Base-by-base conservation (phyloP, 2,329 filamentous ascomycete species). In the Rhynchosporium secalis region DNA sequence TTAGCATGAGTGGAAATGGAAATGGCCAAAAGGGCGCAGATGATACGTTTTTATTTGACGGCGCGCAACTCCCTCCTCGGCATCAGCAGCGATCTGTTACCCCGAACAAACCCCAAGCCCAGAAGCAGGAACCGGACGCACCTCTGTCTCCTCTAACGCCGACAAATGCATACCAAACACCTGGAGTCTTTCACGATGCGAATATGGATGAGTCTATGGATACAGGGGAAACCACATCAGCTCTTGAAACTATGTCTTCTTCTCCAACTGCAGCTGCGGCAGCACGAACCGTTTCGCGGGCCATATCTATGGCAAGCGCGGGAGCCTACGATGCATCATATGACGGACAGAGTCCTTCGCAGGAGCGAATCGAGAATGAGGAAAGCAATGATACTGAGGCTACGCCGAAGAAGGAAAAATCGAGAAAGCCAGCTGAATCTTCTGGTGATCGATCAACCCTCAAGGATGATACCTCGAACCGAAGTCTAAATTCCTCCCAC, bases 31-130 rank as follows among this genome's bases (percentile, higher is more conserved):
- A 69, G 15, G 83, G 79, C 54, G 72, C 78, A 60, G 84, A 87
- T 75, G 85, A 87, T 72, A 85, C 83, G 29, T 87, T 80, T 69
- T 74, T 86, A 54, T 86, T 86, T 69, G 84, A 86, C 69, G 73
- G 64, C 47, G 63, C 62, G 40, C 62, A 62, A 55, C 45, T 62
- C 8, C 41, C 47, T 31, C 36, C 41, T 49, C 47, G 29, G 54
- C 15, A 52, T 28, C 33, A 51, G n/a, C 12, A 46, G 15, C 36
- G 46, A 51, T 46, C 61, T 47, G 49, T 41, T n/a, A 56, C 60
- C 46, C 48, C 58, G 13, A 56, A n/a, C 13, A 56, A 56, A 46
- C 29, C 10, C 7, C 26, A 28, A 40, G 40, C 31, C 4, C 48
- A 46, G 28, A 43, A 9, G 8, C 33, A 63, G 9, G 48, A 36